Evolutionary conservation across 2,329 filamentous ascomycete genomes (phyloP).

Genomic region (Cladosporium sphaerospermum): DNA sequence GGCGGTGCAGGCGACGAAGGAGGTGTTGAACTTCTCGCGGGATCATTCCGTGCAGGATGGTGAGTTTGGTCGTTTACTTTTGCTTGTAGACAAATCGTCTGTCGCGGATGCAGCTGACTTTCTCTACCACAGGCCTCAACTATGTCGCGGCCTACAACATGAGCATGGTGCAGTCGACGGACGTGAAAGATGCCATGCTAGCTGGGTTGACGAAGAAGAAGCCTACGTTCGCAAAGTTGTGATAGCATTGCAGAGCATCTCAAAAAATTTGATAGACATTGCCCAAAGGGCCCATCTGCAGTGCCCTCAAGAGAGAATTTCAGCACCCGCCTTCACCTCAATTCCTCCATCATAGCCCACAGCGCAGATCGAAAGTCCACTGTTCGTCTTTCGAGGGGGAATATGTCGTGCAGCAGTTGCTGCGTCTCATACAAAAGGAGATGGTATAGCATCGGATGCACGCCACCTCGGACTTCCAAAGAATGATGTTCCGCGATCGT

Average conservation of each 20-base stretch:
- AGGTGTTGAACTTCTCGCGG: constrained; percentile 73
- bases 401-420: too few relatives aligned
- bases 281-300: too few relatives aligned
- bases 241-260: constrained; percentile 1
- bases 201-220: constrained; percentile 72
- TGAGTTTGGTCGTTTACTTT: constrained; percentile 36
- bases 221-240: constrained; percentile 81
- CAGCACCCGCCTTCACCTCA: too few relatives aligned
- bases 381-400: too few relatives aligned
- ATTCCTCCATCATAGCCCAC: too few relatives aligned
- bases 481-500: too few relatives aligned
- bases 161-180: constrained; percentile 71
- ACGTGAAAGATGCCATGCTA: constrained; percentile 67
- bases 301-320: background rate
- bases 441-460: too few relatives aligned
- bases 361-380: background rate
- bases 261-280: background rate
- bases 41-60: constrained; percentile 74
- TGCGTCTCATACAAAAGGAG: too few relatives aligned
- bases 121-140: constrained; percentile 50
- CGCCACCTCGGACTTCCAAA: too few relatives aligned
- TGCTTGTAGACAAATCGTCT: background rate
- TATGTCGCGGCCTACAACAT: constrained; percentile 89
- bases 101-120: background rate
- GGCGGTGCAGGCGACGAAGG: constrained; percentile 81